Base-by-base conservation (phyloP, 169 alveolate genomes). In the Plasmodium coatneyi region DNA sequence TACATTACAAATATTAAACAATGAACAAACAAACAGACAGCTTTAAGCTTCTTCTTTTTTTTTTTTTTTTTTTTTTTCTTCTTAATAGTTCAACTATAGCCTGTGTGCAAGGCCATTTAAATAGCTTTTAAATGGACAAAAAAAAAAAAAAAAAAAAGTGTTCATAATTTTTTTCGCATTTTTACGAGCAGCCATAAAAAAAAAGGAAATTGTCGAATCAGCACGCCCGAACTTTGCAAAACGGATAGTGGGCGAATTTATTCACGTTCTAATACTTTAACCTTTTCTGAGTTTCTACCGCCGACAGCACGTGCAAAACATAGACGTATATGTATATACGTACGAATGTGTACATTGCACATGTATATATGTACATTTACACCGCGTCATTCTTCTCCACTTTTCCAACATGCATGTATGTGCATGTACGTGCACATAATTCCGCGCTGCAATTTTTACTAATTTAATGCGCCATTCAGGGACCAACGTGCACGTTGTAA, bases 351-450 rank as follows among this genome's bases (percentile, higher is more conserved):
- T 19, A 34, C 49, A 70, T 43, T 39, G 52, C 25, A 49, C 60
- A 49, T 49, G 0, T 46, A 4, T 3, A 83, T 49, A 22, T 83
- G 49, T 22, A 83, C 34, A 30, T 41, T 43, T 32, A 71, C 22
- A 36, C 66, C 66, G 76, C 52, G 30, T 30, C 70, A 25, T 80
- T 41, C 12, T 32, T 19, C 41, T 16, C 25, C 12, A 30, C 41
- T 79, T 41, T 79, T 79, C 54, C 70, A 12, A 56, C 71, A 56
- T 74, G 93, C 93, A 43, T 36, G 14, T 49, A 43, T 76, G 93
- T 86, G 93, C 93, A 86, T 16, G 36, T 36, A 72, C 80, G 93
- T 86, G 93, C 93, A 86, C 93, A 74, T 52, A 83, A 83, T 39
- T 41, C 34, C 25, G 30, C 54, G 91, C 43, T 5, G 41, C 36